Base-by-base conservation (phyloP, 352 stramenopile species). In the Pilasporangium apinafurcum region DNA sequence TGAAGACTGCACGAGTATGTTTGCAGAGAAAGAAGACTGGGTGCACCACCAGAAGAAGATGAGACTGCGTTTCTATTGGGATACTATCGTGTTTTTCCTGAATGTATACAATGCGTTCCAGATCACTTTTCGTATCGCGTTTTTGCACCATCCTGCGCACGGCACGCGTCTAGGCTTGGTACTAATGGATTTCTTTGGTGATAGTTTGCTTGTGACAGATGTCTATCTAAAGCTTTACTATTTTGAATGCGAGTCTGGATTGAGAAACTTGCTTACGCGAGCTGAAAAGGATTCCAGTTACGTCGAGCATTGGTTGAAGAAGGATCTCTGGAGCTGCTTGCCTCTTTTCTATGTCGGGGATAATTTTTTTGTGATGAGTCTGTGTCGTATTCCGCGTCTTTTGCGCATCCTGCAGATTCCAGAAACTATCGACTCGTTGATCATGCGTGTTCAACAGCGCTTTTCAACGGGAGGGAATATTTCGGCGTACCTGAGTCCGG, bases 191-290 rank as follows among this genome's bases (percentile, higher is more conserved):
- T 54, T 69, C 5, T 24, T 67, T 13, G 61, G 63, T 1, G 77
- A 90, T 24, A 31, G 44, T 4, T 25, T 84, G 0, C 53, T 86
- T 3, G 30, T 51, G 2, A 26, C 50, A 1, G 78, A 91, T 38
- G 68, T 91, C 22, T 74, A 83, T 22, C 59, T 88, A 6, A 83
- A 86, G 31, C 53, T 88, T 3, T 86, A 83, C 33, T 87, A 84
- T 49, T 88, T 91, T 10, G 75, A 86, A 38, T 87, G 75, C 21
- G 66, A 91, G 16, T 44, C 51, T 0, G 73, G 75, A 0, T 46
- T 85, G 22, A 32, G 32, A 0, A 86, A 85, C 20, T 37, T 91
- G 3, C 24, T 78, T n/a, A 70, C 65, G n/a, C 53, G 68, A 22
- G 49, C 58, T 3, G 59, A 87, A 10, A 59, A 47, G 1, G 70